These are phyloP conservation scores for Anisodus acutangulus DNA, from an alignment of 257 asterid species.

Conservation along the genomic window DNA sequence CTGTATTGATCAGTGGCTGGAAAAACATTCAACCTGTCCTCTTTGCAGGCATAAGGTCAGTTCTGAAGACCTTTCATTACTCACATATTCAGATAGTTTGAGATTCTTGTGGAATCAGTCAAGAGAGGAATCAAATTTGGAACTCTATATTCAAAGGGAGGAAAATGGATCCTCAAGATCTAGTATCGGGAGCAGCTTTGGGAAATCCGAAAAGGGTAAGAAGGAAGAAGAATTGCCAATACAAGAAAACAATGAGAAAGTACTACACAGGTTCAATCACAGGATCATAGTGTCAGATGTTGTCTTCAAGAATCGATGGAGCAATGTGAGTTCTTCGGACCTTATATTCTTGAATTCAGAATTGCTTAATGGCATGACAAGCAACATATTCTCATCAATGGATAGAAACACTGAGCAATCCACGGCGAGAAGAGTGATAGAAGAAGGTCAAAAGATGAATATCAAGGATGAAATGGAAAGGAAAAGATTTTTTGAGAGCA, in stretches of 20 bases:
- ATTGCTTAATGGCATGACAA: slow-evolving; percentile 49
- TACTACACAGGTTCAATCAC: slow-evolving; percentile 54
- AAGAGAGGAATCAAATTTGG: slow-evolving; percentile 39
- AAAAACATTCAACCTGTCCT: slow-evolving; percentile 50
- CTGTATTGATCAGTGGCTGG: slow-evolving; percentile 49
- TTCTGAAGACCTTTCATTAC: slow-evolving; percentile 35
- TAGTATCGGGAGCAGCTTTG: slow-evolving; percentile 36
- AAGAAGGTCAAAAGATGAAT: slow-evolving; percentile 8
- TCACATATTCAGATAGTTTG: slow-evolving; percentile 40
- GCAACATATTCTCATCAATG: slow-evolving; percentile 45
- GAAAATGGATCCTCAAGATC: slow-evolving; percentile 50
- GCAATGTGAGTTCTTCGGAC: slow-evolving; percentile 65
- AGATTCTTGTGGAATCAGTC: slow-evolving; percentile 42
- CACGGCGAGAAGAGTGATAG: slow-evolving; percentile 5
- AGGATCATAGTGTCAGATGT: slow-evolving; percentile 50
- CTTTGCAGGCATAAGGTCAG: slow-evolving; percentile 45
- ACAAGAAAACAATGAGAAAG: neutral
- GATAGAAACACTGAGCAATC: slow-evolving; percentile 19
- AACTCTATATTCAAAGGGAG: slow-evolving; percentile 52
- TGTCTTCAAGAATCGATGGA: slow-evolving; percentile 62
- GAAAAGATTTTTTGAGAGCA: neutral
- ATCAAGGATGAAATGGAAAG: slow-evolving; percentile 30
- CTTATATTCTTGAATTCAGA: slow-evolving; percentile 60
- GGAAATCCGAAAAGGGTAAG: slow-evolving; percentile 20
- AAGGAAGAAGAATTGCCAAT: slow-evolving; percentile 16